Evolutionary conservation across 163 green algal species (phyloP), one percentile per base, ranked within the genome.

Genomic region (Scenedesmus sp.): DNA sequence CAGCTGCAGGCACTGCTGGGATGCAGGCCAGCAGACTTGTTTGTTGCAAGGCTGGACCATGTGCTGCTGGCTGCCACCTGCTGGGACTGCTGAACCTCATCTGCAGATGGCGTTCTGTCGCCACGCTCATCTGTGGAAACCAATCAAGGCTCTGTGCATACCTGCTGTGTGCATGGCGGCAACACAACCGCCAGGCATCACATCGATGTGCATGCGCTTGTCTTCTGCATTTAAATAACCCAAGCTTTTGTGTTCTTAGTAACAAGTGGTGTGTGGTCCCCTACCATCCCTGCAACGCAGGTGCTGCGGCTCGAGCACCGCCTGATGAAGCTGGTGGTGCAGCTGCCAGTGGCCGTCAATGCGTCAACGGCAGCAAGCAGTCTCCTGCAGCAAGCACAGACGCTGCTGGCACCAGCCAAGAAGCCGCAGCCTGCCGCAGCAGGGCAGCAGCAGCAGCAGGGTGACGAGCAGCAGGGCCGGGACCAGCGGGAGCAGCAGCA

Each of bases 401-500:
- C 30, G 33, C 70, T 80, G 70, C 33, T 44, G n/a, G 70, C 70
- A 26, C 70, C 70, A 24, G n/a, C n/a, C 33, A 42, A 80, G 33
- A 80, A 80, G 33, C 70, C n/a, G 24, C 7, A 2, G 33, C 3
- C 59, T 9, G 59, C 59, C 9, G 15, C 59, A 0, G 59, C n/a
- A n/a, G n/a, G n/a, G n/a, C n/a, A 4, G 22, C n/a, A 44, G 70
- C 70, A 80, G 70, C 70, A 78, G 65, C 65, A 78, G 65, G 22
- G 44, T n/a, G 33, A 80, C 5, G 33, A 43, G 70, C 70, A 80
- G 70, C 70, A 80, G 70, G 59, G 22, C 59, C 59, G 59, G 0
- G 33, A 80, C 33, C 70, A 80, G n/a, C 70, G 44, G 70, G n/a
- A 80, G 70, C 70, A 80, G 61, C 61, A 73, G 61, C 61, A 73